These are phyloP conservation scores for Talaromyces proteolyticus DNA, from an alignment of 495 filamentous ascomycete genomes.

Conservation along the genomic window DNA sequence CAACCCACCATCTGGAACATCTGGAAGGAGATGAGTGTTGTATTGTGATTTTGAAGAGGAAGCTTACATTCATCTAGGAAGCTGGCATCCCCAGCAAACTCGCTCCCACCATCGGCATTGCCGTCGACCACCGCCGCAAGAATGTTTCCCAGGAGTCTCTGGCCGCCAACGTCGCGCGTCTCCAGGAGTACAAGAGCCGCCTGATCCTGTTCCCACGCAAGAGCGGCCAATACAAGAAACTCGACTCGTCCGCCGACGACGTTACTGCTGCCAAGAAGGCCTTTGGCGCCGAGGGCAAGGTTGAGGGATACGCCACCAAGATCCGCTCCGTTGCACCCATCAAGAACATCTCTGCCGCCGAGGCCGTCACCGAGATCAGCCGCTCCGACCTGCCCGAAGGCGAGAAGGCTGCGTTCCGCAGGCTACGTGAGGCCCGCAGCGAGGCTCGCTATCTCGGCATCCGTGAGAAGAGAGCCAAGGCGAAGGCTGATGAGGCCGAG, in stretches of 20 bases:
- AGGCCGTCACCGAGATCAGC: conserved; percentile 70
- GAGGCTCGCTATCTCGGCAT: conserved; percentile 75
- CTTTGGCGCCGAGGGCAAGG: conserved; percentile 42
- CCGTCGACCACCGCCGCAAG: conserved; percentile 91
- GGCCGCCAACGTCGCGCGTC: conserved; percentile 86
- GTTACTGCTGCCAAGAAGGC: conserved; percentile 64
- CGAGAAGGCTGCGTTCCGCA: conserved; percentile 78
- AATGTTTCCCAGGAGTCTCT: conserved; percentile 95
- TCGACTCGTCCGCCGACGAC: conserved; percentile 83
- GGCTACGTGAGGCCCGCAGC: conserved; percentile 77
- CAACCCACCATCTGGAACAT: no score
- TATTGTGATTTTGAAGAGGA: neutral
- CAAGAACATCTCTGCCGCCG: conserved; percentile 50
- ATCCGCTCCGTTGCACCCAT: conserved; percentile 62
- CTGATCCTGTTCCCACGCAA: conserved; percentile 98
- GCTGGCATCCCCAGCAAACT: conserved; percentile 93
- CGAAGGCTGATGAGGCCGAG: conserved; percentile 84
- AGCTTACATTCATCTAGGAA: conserved; percentile 48
- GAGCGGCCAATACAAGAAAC: conserved; percentile 82
- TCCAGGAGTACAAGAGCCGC: conserved; percentile 90
- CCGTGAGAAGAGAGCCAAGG: conserved; percentile 89
- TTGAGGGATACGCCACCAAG: conserved; percentile 47
- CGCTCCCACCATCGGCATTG: conserved; percentile 91
- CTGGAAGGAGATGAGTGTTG: no score
- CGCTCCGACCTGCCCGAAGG: conserved; percentile 71